Conservation (phyloP, 2,329 filamentous ascomycete species). For the Cladophialophora bantiana region DNA sequence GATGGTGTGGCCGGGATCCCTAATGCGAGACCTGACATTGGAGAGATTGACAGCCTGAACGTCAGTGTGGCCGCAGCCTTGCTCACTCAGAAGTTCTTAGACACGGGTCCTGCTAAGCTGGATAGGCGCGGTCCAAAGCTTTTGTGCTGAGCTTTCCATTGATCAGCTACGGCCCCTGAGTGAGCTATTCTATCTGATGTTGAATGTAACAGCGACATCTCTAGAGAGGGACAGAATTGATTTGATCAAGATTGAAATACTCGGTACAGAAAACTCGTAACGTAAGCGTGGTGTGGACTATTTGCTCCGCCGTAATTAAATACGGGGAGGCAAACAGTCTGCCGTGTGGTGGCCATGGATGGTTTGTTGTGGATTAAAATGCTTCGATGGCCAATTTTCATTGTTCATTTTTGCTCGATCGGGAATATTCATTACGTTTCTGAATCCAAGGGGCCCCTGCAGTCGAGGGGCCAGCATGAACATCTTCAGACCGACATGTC, state of each 20-base stretch:
- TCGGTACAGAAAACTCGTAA: too few relatives aligned
- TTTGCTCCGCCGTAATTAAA: background rate
- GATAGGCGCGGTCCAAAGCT: background rate
- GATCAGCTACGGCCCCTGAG: too few relatives aligned
- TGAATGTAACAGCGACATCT: too few relatives aligned
- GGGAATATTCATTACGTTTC: slow-evolving; percentile 14
- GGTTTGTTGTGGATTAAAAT: background rate
- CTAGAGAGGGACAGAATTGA: too few relatives aligned
- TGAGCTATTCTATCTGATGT: too few relatives aligned
- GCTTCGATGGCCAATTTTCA: background rate
- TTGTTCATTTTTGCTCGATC: slow-evolving; percentile 23
- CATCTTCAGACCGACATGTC: background rate
- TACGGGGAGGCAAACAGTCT: background rate
- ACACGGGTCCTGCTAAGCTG: slow-evolving; percentile 15
- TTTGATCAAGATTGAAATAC: too few relatives aligned
- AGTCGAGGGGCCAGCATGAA: background rate
- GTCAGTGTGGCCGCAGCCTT: slow-evolving; percentile 81
- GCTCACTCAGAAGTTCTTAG: slow-evolving; percentile 37
- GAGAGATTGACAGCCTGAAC: slow-evolving; percentile 84
- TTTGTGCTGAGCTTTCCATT: background rate
- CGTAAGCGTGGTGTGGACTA: background rate
- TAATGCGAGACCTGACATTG: slow-evolving; percentile 54
- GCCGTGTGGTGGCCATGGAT: background rate
- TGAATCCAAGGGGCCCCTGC: slow-evolving; percentile 1
- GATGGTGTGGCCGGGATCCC: slow-evolving; percentile 71